Conservation (phyloP, 2,329 filamentous ascomycete species). For the Phoma sp. region DNA sequence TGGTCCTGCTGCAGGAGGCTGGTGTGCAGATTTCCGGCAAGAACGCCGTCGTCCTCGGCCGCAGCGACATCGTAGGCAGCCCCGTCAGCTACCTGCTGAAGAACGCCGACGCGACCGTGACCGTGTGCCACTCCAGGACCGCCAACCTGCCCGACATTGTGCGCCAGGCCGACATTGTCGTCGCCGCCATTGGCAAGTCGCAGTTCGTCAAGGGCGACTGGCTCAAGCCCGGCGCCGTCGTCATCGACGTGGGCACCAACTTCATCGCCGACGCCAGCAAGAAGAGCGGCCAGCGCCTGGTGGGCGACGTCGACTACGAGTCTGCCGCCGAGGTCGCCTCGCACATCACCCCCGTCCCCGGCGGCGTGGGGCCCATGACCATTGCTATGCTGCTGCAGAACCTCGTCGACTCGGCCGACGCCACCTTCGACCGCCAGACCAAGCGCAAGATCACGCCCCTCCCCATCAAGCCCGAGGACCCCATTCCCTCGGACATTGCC, state of each 20-base stretch:
- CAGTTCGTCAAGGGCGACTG: conserved; percentile 92
- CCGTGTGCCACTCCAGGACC: conserved; percentile 92
- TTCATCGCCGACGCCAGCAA: conserved; percentile 87
- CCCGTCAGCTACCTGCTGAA: conserved; percentile 95
- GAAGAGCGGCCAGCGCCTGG: conserved; percentile 90
- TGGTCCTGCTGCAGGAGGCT: conserved; percentile 85
- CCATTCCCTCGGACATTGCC: conserved; percentile 94
- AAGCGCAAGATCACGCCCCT: conserved; percentile 79
- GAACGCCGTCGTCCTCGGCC: conserved; percentile 90
- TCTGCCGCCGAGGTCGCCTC: conserved; percentile 85
- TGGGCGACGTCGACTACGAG: conserved; percentile 94
- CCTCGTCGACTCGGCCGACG: conserved; percentile 83
- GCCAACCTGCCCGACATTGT: conserved; percentile 73
- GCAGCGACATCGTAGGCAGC: conserved; percentile 96
- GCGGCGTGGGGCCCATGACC: conserved; percentile 97
- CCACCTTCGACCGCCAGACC: conserved; percentile 84
- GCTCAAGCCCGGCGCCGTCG: conserved; percentile 92
- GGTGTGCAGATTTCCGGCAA: conserved; percentile 87
- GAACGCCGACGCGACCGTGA: conserved; percentile 95
- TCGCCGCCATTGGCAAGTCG: conserved; percentile 88
- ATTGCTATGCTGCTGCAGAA: conserved; percentile 98
- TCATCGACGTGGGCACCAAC: conserved; percentile 98
- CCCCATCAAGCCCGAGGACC: conserved; percentile 77
- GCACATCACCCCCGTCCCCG: conserved; percentile 92
- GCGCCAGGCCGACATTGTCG: conserved; percentile 84